Evolutionary conservation across 1,284 basidiomycete genomes (phyloP), one percentile per base, ranked within the genome.

Genomic region (Melanopsichium pennsylvanicum): DNA sequence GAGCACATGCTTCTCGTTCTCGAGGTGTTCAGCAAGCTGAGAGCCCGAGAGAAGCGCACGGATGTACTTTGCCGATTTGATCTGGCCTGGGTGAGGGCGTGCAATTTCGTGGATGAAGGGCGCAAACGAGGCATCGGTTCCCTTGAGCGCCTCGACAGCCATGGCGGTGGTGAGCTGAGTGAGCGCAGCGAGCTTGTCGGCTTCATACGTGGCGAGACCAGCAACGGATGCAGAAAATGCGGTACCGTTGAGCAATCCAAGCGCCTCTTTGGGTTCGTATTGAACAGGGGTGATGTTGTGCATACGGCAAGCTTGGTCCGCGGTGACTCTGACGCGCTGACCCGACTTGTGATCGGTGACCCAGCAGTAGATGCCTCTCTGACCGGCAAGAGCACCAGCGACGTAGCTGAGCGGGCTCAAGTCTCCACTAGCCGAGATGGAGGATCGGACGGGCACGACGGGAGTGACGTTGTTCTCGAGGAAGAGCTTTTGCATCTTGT

Each of bases 51-150:
- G 85, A 15, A 77, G 41, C n/a, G 38, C 41, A 22, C 55, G 61
- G 49, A 77, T 72, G 31, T 52, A 64, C 7, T 45, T 39, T 19
- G 61, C 55, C 23, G 57, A 56, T 46, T 71, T 54, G 48, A 91
- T 85, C 83, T 93, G 92, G 40, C 91, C 91, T 3, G 90, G 89
- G 79, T 93, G 92, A n/a, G 91, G 91, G 23, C 91, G 86, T 13
- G 89, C 87, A 34, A 86, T 83, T 51, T 87, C 85, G 79, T 90
- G 88, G 57, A 93, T 90, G 83, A 94, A 93, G 31, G 63, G 63
- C 2, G 59, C 70, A 54, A 75, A 75, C 50, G 60, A 60, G 23
- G 63, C 73, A 27, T 70, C 62, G 40, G 68, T 71, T 15, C 73
- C 73, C 32, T 71, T 64, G 45, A 73, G 62, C 16, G 73, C 91